Percentiles rank a stretch among this genome's conserved stretches.
Evolutionary conservation across 2,329 filamentous ascomycete species (phyloP).

Genomic region (Colletotrichum zoysiae): DNA sequence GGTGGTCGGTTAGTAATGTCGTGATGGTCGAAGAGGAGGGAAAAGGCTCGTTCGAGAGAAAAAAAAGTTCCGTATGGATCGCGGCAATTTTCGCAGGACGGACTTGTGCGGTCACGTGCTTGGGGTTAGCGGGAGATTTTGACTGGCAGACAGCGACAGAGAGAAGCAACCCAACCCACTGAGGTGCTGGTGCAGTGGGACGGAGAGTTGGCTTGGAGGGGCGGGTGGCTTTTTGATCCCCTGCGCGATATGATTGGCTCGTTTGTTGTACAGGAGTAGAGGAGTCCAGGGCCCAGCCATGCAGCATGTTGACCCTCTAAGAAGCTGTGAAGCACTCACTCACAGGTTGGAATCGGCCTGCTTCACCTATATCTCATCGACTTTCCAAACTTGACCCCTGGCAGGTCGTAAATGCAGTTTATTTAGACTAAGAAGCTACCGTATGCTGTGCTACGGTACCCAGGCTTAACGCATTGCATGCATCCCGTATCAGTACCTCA

Average conservation of each 20-base stretch:
- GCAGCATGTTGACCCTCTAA: neutral
- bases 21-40: constrained; percentile 47
- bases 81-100: constrained; percentile 31
- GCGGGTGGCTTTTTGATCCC: neutral
- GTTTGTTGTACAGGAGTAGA: neutral
- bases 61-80: constrained; percentile 28
- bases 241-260: constrained; percentile 8
- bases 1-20: constrained; percentile 46
- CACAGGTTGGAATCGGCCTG: neutral
- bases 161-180: neutral
- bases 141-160: neutral
- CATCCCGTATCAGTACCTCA: constrained; percentile 26
- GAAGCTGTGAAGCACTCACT: neutral
- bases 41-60: constrained; percentile 9
- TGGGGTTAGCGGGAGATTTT: constrained; percentile 43
- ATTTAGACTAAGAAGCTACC: constrained; percentile 1
- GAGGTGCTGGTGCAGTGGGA: neutral
- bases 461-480: constrained; percentile 13
- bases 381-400: neutral
- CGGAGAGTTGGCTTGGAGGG: neutral
- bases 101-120: constrained; percentile 48
- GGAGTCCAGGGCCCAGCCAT: no score
- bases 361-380: constrained; percentile 22
- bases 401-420: neutral
- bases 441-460: constrained; percentile 13